A percentile compares a stretch with the other conserved stretches of the same genome.
phyloP scores from a whole-genome alignment of 192 early-diverging fungal genomes.

The Endogone sp. region DNA sequence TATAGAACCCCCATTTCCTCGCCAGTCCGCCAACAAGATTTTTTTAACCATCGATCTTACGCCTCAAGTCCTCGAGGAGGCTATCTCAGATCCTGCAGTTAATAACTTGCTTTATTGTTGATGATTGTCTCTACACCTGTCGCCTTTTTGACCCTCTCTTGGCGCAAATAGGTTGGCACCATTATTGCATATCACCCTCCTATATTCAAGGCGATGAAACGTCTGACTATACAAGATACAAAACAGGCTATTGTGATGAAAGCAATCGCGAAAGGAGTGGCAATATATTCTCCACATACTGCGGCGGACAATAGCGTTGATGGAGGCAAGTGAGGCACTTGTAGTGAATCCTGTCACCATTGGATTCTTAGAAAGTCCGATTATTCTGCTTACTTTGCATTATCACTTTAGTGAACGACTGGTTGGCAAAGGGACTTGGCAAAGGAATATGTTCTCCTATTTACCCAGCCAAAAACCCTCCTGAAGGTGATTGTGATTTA shows the following conservation, averaged over 20 bases:
- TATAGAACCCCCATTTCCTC: conserved; percentile 77
- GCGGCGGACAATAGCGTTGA: conserved; percentile 74
- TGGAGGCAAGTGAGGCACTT: conserved; percentile 43
- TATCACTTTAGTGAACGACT: conserved; percentile 83
- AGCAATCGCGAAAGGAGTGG: conserved; percentile 80
- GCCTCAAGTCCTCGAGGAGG: conserved; percentile 69
- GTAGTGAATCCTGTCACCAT: background rate
- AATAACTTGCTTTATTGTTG: conserved; percentile 1
- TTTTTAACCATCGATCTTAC: conserved; percentile 95
- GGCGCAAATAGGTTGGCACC: conserved; percentile 64
- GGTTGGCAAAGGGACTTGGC: conserved; percentile 74
- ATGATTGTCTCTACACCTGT: background rate
- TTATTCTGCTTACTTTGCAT: too few species aligned
- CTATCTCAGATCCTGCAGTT: conserved; percentile 59
- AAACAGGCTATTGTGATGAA: conserved; percentile 80
- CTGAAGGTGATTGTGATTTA: conserved; percentile 31
- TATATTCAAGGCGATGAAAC: conserved; percentile 82
- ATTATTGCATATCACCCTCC: conserved; percentile 95
- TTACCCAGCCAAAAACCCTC: conserved; percentile 43
- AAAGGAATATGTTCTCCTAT: conserved; percentile 32
- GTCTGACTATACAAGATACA: conserved; percentile 64
- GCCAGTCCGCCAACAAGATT: conserved; percentile 62
- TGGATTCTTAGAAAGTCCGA: too few species aligned
- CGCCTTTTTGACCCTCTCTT: background rate
- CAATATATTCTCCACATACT: conserved; percentile 90